These are phyloP conservation scores for Suillus luteus DNA, from an alignment of 768 basidiomycete genomes.

Conservation along the genomic window DNA sequence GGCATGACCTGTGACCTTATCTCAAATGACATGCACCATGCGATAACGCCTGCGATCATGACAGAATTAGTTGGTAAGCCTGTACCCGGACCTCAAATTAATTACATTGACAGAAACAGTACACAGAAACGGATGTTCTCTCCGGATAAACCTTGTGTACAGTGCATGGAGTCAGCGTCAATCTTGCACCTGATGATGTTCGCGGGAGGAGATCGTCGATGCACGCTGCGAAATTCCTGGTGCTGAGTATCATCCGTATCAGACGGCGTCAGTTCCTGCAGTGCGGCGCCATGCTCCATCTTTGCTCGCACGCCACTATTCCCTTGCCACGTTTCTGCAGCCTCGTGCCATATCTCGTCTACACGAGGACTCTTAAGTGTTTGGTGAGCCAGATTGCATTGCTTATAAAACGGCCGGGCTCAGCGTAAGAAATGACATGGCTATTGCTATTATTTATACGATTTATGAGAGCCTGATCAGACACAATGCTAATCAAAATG, in stretches of 20 bases:
- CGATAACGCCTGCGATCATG: not conserved
- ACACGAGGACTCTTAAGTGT: slow-evolving; percentile 7
- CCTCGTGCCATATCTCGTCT: slow-evolving; percentile 18
- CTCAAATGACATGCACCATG: not conserved
- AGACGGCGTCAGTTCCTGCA: not conserved
- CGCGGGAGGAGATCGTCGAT: not conserved
- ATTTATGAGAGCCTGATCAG: not conserved
- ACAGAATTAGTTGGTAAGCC: not conserved
- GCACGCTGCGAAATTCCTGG: not conserved
- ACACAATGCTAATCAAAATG: not conserved
- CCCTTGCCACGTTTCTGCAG: slow-evolving; percentile 14
- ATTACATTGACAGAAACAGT: not conserved
- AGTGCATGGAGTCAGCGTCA: not conserved
- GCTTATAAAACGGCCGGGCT: no score
- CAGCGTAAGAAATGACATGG: not conserved
- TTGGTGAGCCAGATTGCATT: not conserved
- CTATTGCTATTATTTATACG: not conserved
- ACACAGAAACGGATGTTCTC: not conserved
- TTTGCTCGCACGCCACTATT: slow-evolving; percentile 8
- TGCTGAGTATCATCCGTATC: not conserved
- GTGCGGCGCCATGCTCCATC: not conserved
- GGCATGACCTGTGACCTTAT: not conserved
- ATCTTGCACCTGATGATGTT: not conserved
- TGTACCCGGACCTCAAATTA: not conserved
- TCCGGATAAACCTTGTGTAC: not conserved